A percentile compares a stretch with the other conserved stretches of the same genome.
phyloP scores from a whole-genome alignment of 306 rosid genomes.

The Mucuna pruriens region DNA sequence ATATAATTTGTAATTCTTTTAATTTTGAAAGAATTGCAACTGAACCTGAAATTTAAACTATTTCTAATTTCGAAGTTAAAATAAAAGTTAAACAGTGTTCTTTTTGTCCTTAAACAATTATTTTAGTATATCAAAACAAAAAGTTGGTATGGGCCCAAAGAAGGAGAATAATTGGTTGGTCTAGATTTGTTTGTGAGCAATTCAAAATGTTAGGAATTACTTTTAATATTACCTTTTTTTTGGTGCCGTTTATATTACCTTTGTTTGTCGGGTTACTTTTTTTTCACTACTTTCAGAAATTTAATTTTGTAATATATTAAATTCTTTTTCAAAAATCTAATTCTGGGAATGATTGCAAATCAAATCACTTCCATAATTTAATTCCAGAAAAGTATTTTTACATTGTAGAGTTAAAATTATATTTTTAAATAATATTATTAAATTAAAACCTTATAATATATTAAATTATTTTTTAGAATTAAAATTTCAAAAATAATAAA shows the following conservation, averaged over 20 bases:
- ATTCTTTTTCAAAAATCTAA: background rate
- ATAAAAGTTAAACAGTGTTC: too few relatives aligned
- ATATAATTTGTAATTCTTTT: background rate
- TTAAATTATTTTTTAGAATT: background rate
- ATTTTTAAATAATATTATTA: too few relatives aligned
- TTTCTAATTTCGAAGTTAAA: too few relatives aligned
- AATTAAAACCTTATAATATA: background rate
- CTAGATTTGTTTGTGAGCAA: background rate
- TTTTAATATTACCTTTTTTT: background rate
- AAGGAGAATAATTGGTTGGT: background rate
- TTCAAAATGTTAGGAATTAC: background rate
- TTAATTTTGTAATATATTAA: background rate
- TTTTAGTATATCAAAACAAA: background rate
- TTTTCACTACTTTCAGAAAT: background rate
- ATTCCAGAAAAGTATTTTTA: too few relatives aligned
- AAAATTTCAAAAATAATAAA: background rate
- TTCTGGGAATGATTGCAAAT: background rate
- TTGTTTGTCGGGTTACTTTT: background rate
- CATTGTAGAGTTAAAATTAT: background rate
- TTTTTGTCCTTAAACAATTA: too few relatives aligned
- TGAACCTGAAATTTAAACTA: too few relatives aligned
- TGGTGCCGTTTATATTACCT: background rate
- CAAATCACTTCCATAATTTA: background rate
- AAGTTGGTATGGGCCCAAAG: background rate
- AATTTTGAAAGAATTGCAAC: too few relatives aligned